Base-by-base conservation (phyloP, 805 yeast genomes). In the Wickerhamomyces bisporus region DNA sequence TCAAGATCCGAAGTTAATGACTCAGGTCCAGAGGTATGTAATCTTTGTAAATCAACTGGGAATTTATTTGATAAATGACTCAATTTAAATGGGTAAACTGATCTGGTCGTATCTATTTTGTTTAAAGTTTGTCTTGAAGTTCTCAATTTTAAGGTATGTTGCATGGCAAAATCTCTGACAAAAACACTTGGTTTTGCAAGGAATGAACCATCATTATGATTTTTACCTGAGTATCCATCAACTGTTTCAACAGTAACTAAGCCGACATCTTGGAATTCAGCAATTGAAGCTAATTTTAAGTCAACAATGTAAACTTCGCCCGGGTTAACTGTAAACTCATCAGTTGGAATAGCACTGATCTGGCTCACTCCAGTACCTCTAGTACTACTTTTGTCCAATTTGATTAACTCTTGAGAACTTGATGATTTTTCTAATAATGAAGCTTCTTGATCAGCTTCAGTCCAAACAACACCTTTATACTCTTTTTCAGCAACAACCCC, bases 31-130 rank as follows among this genome's bases (percentile, higher is more conserved):
- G 47, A 40, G 33, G 32, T 37, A 31, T 52, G 56, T 36, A 68
- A 50, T 20, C 60, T 60, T 26, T 61, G 52, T 29, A 65, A 54
- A 33, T 73, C 63, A 18, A 81, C 60, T 39, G 89, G 89, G 72
- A 81, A 81, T 29, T 61, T 52, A 18, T 70, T 67, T 13, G 86
- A 73, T 33, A 86, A 65, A 62, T 86, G 82, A 27, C 87, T 71
- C 49, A 89, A 71, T 63, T 87, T 91, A 71, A 91, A 86, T 40
- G 98, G 98, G 62, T 77, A 91, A 25, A 93, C 98, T 20, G 96
- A 85, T 49, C 76, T 70, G 34, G 74, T 67, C 49, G 74, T 77
- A 62, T 88, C 96, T 48, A 86, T 75, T 43, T 74, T 74, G 25
- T 77, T 69, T 48, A 89, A 69, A 39, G 88, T 69, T 44, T 71